Evolutionary conservation across 139 green algal species (phyloP).

Genomic region (Auxenochlorella pyrenoidosa): DNA sequence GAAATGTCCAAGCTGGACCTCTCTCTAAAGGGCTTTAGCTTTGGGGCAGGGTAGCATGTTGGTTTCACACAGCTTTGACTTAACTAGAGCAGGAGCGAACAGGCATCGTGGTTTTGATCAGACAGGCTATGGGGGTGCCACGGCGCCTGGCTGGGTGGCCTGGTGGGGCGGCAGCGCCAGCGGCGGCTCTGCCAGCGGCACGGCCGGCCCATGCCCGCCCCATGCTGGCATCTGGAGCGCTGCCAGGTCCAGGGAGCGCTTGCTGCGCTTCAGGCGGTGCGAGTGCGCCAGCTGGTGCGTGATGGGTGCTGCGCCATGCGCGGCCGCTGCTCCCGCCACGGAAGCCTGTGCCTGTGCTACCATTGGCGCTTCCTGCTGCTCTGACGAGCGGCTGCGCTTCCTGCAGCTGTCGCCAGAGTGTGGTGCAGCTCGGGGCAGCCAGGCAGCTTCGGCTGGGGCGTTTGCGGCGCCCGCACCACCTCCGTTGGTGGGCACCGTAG

Average conservation of each 20-base stretch:
- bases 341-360: not conserved
- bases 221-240: constrained; percentile 2
- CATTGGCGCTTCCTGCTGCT: not conserved
- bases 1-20: too few species aligned
- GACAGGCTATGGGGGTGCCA: not conserved
- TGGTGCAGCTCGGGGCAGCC: not conserved
- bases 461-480: not conserved
- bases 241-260: not conserved
- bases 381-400: not conserved
- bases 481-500: not conserved
- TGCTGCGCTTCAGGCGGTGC: not conserved
- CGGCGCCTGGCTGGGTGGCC: not conserved
- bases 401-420: too few species aligned
- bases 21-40: too few species aligned
- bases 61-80: too few species aligned
- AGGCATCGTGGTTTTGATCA: too few species aligned
- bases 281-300: not conserved
- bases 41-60: too few species aligned
- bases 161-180: not conserved
- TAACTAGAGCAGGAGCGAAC: too few species aligned
- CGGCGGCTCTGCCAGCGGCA: not conserved
- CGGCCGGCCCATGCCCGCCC: not conserved
- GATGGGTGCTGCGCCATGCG: not conserved
- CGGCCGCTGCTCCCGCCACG: not conserved
- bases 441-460: not conserved